Evolutionary conservation across 306 rosid species (phyloP).

Genomic region (Ziziphus jujuba): DNA sequence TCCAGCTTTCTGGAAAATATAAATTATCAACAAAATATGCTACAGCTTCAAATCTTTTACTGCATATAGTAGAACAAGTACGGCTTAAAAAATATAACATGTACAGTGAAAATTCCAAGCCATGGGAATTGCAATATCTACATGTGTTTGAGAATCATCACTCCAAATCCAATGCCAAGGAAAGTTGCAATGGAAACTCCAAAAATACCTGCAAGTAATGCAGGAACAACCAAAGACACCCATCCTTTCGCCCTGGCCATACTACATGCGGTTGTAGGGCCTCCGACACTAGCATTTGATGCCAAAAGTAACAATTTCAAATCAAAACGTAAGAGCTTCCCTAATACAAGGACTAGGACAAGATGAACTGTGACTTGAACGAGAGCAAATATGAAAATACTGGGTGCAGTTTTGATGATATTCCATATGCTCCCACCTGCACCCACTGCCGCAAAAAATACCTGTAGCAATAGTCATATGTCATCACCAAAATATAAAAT

Average conservation of each 20-base stretch:
- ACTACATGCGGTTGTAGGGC: constrained; percentile 85
- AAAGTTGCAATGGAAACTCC: constrained; percentile 69
- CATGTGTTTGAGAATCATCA: constrained; percentile 51
- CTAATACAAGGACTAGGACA: constrained; percentile 51
- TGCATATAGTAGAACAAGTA: background rate
- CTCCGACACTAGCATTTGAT: constrained; percentile 83
- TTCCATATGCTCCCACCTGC: constrained; percentile 72
- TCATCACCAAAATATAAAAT: background rate
- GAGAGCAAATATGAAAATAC: constrained; percentile 64
- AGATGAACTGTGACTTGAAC: constrained; percentile 75
- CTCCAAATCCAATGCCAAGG: constrained; percentile 62
- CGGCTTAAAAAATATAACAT: no score
- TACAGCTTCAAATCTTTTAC: no score
- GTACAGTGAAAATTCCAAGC: background rate
- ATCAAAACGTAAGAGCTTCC: constrained; percentile 58
- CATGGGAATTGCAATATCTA: constrained; percentile 10
- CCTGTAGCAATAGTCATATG: constrained; percentile 27
- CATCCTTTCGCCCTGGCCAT: constrained; percentile 80
- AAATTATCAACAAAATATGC: no score
- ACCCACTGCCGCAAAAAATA: constrained; percentile 64
- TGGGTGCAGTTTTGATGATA: constrained; percentile 57
- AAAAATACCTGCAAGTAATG: constrained; percentile 68
- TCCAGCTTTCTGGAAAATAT: no score
- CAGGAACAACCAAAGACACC: constrained; percentile 71
- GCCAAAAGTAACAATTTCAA: constrained; percentile 62